A percentile compares a stretch with the other conserved stretches of the same genome.
phyloP scores from a whole-genome alignment of 2,329 filamentous ascomycete species.

The Mollisia scopiformis region DNA sequence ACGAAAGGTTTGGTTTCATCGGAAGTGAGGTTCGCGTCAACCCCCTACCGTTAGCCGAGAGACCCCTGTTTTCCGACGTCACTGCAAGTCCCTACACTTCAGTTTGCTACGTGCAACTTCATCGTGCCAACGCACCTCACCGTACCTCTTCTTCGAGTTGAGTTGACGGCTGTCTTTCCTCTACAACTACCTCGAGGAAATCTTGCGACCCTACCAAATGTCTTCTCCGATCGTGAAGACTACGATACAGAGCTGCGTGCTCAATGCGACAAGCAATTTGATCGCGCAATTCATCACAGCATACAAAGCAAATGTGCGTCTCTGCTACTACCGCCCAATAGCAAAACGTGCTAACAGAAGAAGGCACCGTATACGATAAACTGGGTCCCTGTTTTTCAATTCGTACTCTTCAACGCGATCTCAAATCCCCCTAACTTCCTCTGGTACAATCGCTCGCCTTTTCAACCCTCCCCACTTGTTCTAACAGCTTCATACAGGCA shows the following conservation, averaged over 20 bases:
- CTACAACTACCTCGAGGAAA: neutral
- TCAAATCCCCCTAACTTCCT: constrained; percentile 82
- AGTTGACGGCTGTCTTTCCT: too few species aligned
- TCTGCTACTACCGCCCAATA: neutral
- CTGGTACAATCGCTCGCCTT: constrained; percentile 56
- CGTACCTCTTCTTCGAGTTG: neutral
- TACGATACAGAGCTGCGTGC: constrained; percentile 66
- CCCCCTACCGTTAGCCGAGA: too few species aligned
- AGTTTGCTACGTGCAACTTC: neutral
- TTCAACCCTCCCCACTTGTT: constrained; percentile 13
- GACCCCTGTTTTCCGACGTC: neutral
- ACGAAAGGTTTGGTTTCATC: neutral
- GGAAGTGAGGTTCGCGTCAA: too few species aligned
- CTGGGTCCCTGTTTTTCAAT: constrained; percentile 72
- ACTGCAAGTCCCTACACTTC: neutral
- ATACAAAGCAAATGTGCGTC: constrained; percentile 59
- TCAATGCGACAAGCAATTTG: constrained; percentile 71
- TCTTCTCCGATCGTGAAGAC: constrained; percentile 57
- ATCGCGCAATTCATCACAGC: constrained; percentile 72
- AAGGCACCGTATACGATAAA: constrained; percentile 66
- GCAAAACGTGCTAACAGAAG: constrained; percentile 12
- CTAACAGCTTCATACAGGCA: constrained; percentile 57
- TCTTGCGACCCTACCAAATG: constrained; percentile 18
- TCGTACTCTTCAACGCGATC: constrained; percentile 72
- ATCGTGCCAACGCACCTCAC: neutral